Base-by-base conservation (phyloP, 345 rosid genomes). In the Dipteronia dyeriana region DNA sequence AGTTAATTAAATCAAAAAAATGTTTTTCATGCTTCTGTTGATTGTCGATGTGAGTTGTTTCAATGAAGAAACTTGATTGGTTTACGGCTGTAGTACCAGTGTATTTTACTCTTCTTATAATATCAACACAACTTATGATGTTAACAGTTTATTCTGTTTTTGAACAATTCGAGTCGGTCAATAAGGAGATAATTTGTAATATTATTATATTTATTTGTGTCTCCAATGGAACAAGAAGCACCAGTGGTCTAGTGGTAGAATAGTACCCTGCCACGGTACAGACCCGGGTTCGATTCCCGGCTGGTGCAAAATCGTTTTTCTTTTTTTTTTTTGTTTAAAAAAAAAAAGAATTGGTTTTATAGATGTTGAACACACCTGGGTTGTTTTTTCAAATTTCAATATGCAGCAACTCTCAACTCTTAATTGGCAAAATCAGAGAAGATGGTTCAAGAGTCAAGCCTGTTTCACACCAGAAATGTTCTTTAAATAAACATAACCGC, bases 211-310 rank as follows among this genome's bases (percentile, higher is more conserved):
- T 0, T 34, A 34, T 34, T 34, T 4, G 38, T 13, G 54, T 11
- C 1, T 13, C 54, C 1, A 13, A 3, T 13, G 4, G 0, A 56
- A 13, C 6, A 66, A 0, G 2, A 3, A 31, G 79, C 79, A 76
- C 74, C 68, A 76, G 70, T 62, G 87, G 88, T 87, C 88, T 85
- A 86, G 88, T 79, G 90, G 90, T 87, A 87, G 88, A 85, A 87
- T 87, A 87, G 88, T 85, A 87, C 87, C 86, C 84, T 87, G 86
- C 88, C 84, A 83, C 86, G 84, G 88, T 85, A 82, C 83, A 83
- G 87, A 87, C 90, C 88, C 87, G 86, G 87, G 90, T 83, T 87
- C 84, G 83, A 85, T 87, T 85, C 88, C 87, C 88, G 87, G 88
- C 90, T 83, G 88, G 82, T 84, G 89, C 87, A 65, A 8, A 5